These are phyloP conservation scores for Alternaria metachromatica DNA, from an alignment of 2,329 filamentous ascomycete genomes.

Conservation along the genomic window DNA sequence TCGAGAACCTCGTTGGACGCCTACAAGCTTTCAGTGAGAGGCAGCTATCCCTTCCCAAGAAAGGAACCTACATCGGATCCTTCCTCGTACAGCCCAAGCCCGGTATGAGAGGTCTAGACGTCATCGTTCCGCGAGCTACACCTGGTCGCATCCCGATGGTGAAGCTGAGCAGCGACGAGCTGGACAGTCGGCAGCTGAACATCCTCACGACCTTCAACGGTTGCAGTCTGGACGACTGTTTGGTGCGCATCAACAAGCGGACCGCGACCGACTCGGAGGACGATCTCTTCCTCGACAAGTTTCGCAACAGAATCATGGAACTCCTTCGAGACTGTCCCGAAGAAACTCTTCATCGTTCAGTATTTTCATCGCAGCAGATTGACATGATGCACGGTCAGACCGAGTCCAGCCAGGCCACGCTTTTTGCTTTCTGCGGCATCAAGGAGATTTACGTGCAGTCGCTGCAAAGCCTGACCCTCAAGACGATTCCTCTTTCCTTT, in stretches of 20 bases:
- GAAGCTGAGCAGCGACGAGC: slow-evolving; percentile 43
- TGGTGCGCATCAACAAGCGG: slow-evolving; percentile 42
- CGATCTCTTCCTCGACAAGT: slow-evolving; percentile 36
- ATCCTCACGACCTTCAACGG: slow-evolving; percentile 36
- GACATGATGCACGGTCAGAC: slow-evolving; percentile 38
- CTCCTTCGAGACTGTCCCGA: slow-evolving; percentile 48
- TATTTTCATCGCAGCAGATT: slow-evolving; percentile 53
- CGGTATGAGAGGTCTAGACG: slow-evolving; percentile 50
- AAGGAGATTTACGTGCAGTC: slow-evolving; percentile 50
- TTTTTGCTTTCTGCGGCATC: slow-evolving; percentile 56
- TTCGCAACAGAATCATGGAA: slow-evolving; percentile 46
- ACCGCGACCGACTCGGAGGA: slow-evolving; percentile 17
- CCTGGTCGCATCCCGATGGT: slow-evolving; percentile 56
- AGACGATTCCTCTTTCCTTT: slow-evolving; percentile 53
- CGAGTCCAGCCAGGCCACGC: slow-evolving; percentile 39
- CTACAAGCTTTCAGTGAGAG: slow-evolving; percentile 65
- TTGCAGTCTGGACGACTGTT: slow-evolving; percentile 36
- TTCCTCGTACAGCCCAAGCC: slow-evolving; percentile 51
- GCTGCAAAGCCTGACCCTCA: slow-evolving; percentile 33
- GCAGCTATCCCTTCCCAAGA: slow-evolving; percentile 56
- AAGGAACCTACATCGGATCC: slow-evolving; percentile 48
- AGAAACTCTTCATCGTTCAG: slow-evolving; percentile 51
- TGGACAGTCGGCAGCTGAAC: slow-evolving; percentile 30
- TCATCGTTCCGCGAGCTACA: slow-evolving; percentile 51
- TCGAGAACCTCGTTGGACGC: slow-evolving; percentile 66